Evolutionary conservation across 441 rosid genomes (phyloP).

Genomic region (Jatropha multifida): DNA sequence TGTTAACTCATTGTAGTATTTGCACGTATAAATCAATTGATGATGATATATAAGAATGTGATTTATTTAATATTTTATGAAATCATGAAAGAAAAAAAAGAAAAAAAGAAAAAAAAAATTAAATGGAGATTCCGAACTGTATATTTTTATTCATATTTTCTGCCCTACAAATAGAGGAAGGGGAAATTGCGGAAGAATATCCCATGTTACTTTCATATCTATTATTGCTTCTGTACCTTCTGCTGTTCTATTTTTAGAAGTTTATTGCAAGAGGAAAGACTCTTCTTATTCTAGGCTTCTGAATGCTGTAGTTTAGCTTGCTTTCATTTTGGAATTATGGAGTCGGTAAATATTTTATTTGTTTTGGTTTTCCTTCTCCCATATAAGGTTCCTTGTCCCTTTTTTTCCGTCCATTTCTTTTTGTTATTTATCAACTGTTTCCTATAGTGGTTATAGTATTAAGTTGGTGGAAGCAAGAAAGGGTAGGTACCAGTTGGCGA

Average conservation of each 20-base stretch:
- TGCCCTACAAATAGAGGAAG: not conserved
- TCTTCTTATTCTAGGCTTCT: not conserved
- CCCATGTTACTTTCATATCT: too few species aligned
- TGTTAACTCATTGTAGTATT: not conserved
- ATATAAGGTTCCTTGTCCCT: not conserved
- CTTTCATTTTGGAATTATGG: not conserved
- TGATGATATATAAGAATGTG: too few species aligned
- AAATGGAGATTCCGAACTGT: not conserved
- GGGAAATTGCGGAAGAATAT: not conserved
- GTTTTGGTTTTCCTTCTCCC: not conserved
- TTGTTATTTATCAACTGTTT: not conserved
- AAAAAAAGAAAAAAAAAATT: too few species aligned
- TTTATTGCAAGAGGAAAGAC: not conserved
- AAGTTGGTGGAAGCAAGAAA: not conserved
- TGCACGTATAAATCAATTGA: not conserved
- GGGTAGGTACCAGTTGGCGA: not conserved
- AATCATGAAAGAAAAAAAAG: not conserved
- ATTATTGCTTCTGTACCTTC: not conserved
- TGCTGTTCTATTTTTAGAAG: not conserved
- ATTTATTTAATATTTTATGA: too few species aligned
- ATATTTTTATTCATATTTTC: not conserved
- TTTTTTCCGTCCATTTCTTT: not conserved
- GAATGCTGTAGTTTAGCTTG: not conserved
- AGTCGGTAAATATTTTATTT: not conserved
- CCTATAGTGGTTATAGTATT: not conserved